Percentiles rank a stretch among this genome's conserved stretches.
phyloP scores from a whole-genome alignment of 495 filamentous ascomycete species.

The Lichenothelia convexa region DNA sequence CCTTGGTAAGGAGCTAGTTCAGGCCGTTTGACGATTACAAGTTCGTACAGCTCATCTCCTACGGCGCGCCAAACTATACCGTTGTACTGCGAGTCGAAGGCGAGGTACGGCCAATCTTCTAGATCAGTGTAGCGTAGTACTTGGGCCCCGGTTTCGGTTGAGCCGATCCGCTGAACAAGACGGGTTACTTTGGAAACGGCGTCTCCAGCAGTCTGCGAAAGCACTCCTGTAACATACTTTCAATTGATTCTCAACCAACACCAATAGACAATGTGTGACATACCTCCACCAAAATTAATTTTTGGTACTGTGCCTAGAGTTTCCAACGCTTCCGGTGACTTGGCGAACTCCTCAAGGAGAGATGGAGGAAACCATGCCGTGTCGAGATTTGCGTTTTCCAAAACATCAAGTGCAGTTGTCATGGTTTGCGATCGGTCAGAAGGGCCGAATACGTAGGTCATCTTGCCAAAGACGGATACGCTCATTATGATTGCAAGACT shows the following conservation, averaged over 20 bases:
- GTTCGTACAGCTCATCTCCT: neutral
- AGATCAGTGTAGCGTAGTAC: slow-evolving; percentile 10
- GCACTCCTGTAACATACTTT: too few species aligned
- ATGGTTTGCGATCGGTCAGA: neutral
- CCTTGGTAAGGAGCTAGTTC: neutral
- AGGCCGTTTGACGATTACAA: neutral
- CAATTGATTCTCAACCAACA: too few species aligned
- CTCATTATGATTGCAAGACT: neutral
- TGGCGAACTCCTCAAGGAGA: neutral
- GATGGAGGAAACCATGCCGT: neutral
- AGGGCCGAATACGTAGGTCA: too few species aligned
- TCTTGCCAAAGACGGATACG: neutral
- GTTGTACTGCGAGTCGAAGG: neutral
- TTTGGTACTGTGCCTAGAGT: neutral
- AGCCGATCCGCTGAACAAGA: slow-evolving; percentile 17
- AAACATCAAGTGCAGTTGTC: neutral
- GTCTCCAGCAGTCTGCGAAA: slow-evolving; percentile 11
- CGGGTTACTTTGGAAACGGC: slow-evolving; percentile 13
- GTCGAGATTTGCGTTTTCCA: too few species aligned
- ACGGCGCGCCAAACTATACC: neutral
- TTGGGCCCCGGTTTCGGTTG: slow-evolving; percentile 14
- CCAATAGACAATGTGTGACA: slow-evolving; percentile 17
- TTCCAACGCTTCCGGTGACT: neutral
- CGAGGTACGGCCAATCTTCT: slow-evolving; percentile 3
- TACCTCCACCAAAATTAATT: slow-evolving; percentile 1